Conservation (phyloP, 768 basidiomycete species). For the Chalciporus sphaerocephalus region DNA sequence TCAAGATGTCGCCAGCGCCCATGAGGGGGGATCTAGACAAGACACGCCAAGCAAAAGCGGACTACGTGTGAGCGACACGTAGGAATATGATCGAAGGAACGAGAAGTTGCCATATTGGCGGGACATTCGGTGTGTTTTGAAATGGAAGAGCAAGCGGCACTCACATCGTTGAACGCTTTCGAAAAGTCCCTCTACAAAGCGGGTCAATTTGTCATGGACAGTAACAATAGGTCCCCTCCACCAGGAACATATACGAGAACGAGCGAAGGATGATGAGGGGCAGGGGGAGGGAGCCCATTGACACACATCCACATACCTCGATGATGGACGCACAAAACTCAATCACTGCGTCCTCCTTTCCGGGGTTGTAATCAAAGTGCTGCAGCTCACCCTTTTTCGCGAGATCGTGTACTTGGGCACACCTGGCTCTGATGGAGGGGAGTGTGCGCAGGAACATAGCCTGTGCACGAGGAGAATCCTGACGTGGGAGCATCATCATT, state of each 20-base stretch:
- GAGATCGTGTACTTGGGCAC: conserved; percentile 70
- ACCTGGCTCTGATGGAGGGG: conserved; percentile 87
- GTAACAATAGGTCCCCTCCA: neutral
- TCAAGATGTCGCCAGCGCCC: conserved; percentile 90
- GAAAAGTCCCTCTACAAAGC: conserved; percentile 74
- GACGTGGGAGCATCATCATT: conserved; percentile 5
- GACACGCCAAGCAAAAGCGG: neutral
- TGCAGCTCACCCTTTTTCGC: conserved; percentile 71
- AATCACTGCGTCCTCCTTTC: conserved; percentile 64
- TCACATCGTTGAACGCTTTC: conserved; percentile 56
- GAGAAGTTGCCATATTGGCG: conserved; percentile 4
- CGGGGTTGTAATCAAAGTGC: conserved; percentile 83
- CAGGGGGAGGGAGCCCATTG: neutral
- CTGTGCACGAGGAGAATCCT: conserved; percentile 14
- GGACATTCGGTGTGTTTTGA: neutral
- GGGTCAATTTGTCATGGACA: conserved; percentile 6
- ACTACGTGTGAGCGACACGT: neutral
- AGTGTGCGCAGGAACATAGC: conserved; percentile 78
- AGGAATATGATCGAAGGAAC: neutral
- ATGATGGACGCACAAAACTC: conserved; percentile 76
- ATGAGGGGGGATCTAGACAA: conserved; percentile 71
- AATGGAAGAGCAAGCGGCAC: conserved; percentile 19
- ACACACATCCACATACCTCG: conserved; percentile 47
- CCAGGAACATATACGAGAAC: neutral
- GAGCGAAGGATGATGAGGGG: neutral